Evolutionary conservation across 1,284 basidiomycete genomes (phyloP).

Genomic region (Leccinum fuscescens): DNA sequence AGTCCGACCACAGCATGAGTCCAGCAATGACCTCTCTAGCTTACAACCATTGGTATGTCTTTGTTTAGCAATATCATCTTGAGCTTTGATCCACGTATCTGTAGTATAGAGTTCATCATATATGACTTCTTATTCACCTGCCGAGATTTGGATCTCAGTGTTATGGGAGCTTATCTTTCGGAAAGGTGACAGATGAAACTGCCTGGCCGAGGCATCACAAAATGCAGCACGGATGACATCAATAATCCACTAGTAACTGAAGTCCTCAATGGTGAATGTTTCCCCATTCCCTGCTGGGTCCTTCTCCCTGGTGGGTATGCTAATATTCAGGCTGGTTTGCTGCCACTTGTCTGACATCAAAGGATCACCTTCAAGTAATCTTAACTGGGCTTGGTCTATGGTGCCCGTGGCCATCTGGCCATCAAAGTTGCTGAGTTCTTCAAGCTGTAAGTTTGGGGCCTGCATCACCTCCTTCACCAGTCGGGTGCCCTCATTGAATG

Average conservation of each 20-base stretch:
- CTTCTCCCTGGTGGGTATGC: not conserved
- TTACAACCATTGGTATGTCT: not conserved
- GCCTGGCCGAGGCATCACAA: not conserved
- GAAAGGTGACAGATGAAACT: not conserved
- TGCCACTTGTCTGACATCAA: too few species aligned
- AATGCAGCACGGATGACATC: not conserved
- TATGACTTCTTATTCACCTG: not conserved
- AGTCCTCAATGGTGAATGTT: not conserved
- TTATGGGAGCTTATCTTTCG: not conserved
- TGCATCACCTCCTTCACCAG: too few species aligned
- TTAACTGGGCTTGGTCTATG: too few species aligned
- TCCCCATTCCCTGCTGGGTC: not conserved
- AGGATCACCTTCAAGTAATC: too few species aligned
- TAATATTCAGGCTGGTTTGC: too few species aligned
- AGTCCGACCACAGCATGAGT: conserved; percentile 4
- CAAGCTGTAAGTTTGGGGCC: too few species aligned
- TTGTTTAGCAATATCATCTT: too few species aligned
- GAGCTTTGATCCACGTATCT: too few species aligned
- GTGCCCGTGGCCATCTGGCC: too few species aligned
- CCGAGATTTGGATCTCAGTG: not conserved
- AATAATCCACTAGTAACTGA: not conserved
- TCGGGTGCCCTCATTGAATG: not conserved
- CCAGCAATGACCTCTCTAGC: conserved; percentile 3
- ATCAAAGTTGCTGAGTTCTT: too few species aligned
- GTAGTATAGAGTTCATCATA: not conserved